Conservation (phyloP, 2,329 filamentous ascomycete species). For the Botryotinia calthae region DNA sequence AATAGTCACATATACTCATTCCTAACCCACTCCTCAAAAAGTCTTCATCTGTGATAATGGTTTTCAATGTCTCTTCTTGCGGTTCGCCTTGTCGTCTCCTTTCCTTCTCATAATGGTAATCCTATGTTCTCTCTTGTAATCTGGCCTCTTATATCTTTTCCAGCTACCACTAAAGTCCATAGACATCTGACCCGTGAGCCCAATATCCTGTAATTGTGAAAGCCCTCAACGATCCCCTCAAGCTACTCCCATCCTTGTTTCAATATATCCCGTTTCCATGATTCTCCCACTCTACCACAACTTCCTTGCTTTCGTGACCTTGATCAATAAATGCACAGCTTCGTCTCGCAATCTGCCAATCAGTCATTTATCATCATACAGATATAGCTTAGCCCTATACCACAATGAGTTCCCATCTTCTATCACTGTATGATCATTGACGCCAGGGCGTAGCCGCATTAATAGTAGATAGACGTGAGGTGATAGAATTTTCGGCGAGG, state of each 20-base stretch:
- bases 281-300: not conserved
- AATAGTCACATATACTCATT: rapidly evolving
- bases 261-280: not conserved
- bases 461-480: not conserved
- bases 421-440: rapidly evolving
- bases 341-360: rapidly evolving
- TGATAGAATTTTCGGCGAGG: not conserved
- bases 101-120: not conserved
- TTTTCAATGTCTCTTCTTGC: not conserved
- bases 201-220: not conserved
- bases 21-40: not conserved
- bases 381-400: too few species aligned
- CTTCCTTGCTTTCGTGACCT: not conserved
- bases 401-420: not conserved
- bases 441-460: rapidly evolving
- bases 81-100: rapidly evolving
- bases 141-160: rapidly evolving
- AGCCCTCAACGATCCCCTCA: not conserved
- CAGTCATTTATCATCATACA: too few species aligned
- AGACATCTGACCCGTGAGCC: not conserved
- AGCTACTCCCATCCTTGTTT: not conserved
- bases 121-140: not conserved
- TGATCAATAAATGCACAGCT: rapidly evolving
- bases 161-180: not conserved
- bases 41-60: not conserved